These are phyloP conservation scores for Aspergillus sp. DNA, from an alignment of 2,329 filamentous ascomycete species.

Conservation along the genomic window DNA sequence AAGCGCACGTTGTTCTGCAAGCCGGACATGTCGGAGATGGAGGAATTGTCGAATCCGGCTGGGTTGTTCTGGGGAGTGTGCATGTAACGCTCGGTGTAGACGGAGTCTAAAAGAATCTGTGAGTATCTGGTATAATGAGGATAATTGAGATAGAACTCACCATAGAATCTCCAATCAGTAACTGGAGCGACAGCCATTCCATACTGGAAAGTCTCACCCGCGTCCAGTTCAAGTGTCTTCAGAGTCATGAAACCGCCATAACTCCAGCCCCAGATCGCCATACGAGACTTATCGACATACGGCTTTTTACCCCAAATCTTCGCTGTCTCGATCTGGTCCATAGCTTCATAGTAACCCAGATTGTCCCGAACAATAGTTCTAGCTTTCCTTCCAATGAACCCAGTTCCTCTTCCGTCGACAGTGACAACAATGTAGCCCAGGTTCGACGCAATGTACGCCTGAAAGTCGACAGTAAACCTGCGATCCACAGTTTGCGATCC, in stretches of 20 bases:
- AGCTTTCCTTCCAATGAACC: conserved; percentile 78
- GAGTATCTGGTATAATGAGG: not conserved
- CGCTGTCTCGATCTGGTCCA: conserved; percentile 86
- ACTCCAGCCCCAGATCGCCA: conserved; percentile 98
- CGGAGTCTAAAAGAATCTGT: conserved; percentile 22
- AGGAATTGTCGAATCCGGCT: conserved; percentile 69
- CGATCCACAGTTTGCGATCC: conserved; percentile 86
- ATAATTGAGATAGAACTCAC: conserved; percentile 26
- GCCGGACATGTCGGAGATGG: conserved; percentile 69
- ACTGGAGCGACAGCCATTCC: conserved; percentile 98
- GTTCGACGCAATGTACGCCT: conserved; percentile 77
- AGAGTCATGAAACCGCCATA: conserved; percentile 94
- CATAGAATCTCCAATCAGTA: conserved; percentile 96
- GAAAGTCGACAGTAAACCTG: conserved; percentile 78
- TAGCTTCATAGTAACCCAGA: conserved; percentile 77
- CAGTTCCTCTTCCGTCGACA: conserved; percentile 88
- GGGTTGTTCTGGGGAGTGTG: conserved; percentile 81
- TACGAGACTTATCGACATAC: conserved; percentile 75
- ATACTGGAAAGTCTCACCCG: conserved; percentile 84
- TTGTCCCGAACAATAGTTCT: conserved; percentile 78
- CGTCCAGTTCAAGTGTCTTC: conserved; percentile 90
- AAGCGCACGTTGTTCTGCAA: conserved; percentile 77
- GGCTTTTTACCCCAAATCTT: conserved; percentile 74
- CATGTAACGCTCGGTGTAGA: conserved; percentile 71
- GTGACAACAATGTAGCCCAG: conserved; percentile 94